phyloP scores from a whole-genome alignment of 139 green algal genomes.

The Gonium pectorale region DNA sequence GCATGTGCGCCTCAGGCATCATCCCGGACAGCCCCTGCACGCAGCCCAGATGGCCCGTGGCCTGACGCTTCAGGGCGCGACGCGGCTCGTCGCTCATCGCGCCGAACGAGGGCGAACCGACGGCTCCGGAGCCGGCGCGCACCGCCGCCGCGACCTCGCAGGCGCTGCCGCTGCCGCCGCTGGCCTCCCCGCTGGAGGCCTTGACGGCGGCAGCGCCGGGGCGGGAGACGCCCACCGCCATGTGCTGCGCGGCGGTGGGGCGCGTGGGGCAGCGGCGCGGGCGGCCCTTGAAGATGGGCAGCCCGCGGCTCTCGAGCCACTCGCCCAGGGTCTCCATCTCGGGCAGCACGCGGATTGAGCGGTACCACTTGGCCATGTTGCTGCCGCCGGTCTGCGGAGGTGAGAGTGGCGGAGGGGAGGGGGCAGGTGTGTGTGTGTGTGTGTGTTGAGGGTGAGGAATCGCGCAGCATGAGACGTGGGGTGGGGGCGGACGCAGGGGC shows the following conservation, averaged over 20 bases:
- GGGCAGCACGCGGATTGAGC: slow-evolving; percentile 43
- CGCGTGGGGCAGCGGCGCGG: slow-evolving; percentile 7
- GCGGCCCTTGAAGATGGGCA: slow-evolving; percentile 34
- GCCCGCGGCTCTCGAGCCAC: slow-evolving; percentile 34
- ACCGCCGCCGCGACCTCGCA: no score
- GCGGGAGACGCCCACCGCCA: no score
- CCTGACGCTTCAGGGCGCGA: no score
- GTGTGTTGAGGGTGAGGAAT: neutral
- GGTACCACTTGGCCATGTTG: slow-evolving; percentile 45
- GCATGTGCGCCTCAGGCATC: no score
- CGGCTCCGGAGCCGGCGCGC: no score
- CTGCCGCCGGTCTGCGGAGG: slow-evolving; percentile 10
- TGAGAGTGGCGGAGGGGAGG: neutral
- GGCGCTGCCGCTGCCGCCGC: no score
- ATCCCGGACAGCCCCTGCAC: no score
- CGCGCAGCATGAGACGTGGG: neutral
- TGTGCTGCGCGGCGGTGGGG: neutral
- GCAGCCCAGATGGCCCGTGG: no score
- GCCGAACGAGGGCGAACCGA: no score
- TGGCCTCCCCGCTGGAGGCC: no score
- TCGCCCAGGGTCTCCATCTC: slow-evolving; percentile 39
- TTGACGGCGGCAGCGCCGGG: neutral
- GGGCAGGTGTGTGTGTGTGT: no score
- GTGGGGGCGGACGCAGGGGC: neutral
- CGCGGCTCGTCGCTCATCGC: no score